Evolutionary conservation across 371 early-diverging fungal species (phyloP).

Genomic region (Smittium culicis): DNA sequence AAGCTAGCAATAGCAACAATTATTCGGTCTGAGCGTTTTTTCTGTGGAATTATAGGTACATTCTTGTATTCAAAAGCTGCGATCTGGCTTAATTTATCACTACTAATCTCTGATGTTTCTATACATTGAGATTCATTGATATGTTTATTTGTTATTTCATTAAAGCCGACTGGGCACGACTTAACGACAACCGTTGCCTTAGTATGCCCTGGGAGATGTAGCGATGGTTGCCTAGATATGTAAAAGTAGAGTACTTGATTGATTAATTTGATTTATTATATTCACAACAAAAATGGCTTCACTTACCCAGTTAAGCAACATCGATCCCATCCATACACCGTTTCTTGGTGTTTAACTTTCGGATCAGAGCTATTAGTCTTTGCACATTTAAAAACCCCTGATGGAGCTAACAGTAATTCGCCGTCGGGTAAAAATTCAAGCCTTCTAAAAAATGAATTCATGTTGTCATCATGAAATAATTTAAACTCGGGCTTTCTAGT

Average conservation of each 20-base stretch:
- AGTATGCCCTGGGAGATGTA: slow-evolving; percentile 49
- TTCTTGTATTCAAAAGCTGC: too few relatives aligned
- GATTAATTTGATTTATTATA: too few relatives aligned
- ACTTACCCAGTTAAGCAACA: background rate
- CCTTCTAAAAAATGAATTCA: slow-evolving; percentile 84
- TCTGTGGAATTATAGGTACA: too few relatives aligned
- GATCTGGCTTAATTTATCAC: too few relatives aligned
- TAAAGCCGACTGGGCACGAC: slow-evolving; percentile 30
- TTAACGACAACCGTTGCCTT: slow-evolving; percentile 68
- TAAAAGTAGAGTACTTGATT: too few relatives aligned
- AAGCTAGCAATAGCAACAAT: slow-evolving; percentile 76
- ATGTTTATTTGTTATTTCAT: background rate
- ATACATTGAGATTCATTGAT: too few relatives aligned
- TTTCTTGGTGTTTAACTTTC: background rate
- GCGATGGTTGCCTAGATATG: slow-evolving; percentile 42
- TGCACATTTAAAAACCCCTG: slow-evolving; percentile 47
- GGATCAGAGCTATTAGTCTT: slow-evolving; percentile 24
- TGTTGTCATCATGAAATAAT: slow-evolving; percentile 74
- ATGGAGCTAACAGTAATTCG: slow-evolving; percentile 62
- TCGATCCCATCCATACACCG: slow-evolving; percentile 19
- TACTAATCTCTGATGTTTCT: too few relatives aligned
- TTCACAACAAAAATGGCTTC: slow-evolving; percentile 15
- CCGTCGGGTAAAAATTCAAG: slow-evolving; percentile 85
- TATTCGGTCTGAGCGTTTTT: slow-evolving; percentile 55
- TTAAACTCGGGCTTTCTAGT: slow-evolving; percentile 13